Base-by-base conservation (phyloP, 495 filamentous ascomycete genomes). In the Astrothelium subdiscretum region DNA sequence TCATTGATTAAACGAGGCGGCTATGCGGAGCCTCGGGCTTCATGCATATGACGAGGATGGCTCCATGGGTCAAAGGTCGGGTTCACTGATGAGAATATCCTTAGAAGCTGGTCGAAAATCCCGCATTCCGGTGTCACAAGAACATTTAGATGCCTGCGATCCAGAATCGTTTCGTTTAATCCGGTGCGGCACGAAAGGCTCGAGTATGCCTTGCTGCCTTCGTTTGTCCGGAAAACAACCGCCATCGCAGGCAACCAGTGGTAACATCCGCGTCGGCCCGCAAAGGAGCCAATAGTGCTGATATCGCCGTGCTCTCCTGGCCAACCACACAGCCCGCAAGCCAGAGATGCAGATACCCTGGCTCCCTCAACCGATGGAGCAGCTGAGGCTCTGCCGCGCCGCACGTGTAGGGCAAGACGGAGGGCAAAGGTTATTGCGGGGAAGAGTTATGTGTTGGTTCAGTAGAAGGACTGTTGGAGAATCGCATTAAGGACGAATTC, bases 171-270 rank as follows among this genome's bases (percentile, higher is more conserved):
- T n/a, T n/a, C n/a, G n/a, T n/a, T 22, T 15, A 22, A 5, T 12
- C 20, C 35, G 35, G n/a, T 22, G 43, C 22, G 3, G 4, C 6
- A 15, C 48, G 8, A 54, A 54, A 29, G 20, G 48, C 10, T 15
- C 48, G 24, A 54, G 22, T 54, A 29, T 54, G 48, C 48, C 48
- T 54, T 54, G 48, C 48, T 54, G 48, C 48, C 48, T 54, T 54
- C 42, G 11, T 10, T n/a, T n/a, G 20, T 48, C 42, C 11, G n/a
- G n/a, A n/a, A n/a, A n/a, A 48, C 18, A 3, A n/a, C 42, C 42
- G 42, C 3, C 42, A 8, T 8, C 42, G 5, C 42, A 8, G 8
- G 42, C 5, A 3, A 20, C 11, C 42, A 18, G 20, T 18, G 42
- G 42, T n/a, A 48, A 3, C 13, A 48, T 48, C 20, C 42, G 42